phyloP scores from a whole-genome alignment of 2,329 filamentous ascomycete species.

The Phialemoniopsis sp. region DNA sequence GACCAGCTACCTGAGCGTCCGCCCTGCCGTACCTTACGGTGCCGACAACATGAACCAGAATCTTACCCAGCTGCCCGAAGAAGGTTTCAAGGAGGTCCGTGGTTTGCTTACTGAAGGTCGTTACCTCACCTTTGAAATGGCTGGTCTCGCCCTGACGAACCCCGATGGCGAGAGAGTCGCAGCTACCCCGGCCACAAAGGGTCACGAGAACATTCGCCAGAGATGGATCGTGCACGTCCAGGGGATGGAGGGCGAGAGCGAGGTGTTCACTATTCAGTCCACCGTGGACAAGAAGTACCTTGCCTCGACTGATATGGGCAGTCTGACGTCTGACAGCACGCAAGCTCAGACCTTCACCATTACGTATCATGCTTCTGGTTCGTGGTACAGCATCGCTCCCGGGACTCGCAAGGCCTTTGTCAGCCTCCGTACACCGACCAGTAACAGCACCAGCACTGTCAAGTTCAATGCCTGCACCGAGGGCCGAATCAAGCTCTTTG shows the following conservation, averaged over 20 bases:
- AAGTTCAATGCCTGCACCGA: neutral
- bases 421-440: neutral
- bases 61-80: slow-evolving; percentile 33
- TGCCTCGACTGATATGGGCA: neutral
- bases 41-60: slow-evolving; percentile 22
- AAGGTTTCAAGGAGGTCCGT: slow-evolving; percentile 46
- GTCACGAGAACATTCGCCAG: slow-evolving; percentile 33
- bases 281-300: slow-evolving; percentile 9
- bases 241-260: slow-evolving; percentile 14
- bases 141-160: slow-evolving; percentile 34
- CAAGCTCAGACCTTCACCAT: neutral
- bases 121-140: slow-evolving; percentile 42
- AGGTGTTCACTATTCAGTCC: slow-evolving; percentile 2
- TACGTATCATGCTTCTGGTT: neutral
- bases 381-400: neutral
- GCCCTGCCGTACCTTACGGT: slow-evolving; percentile 40
- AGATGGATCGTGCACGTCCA: slow-evolving; percentile 42
- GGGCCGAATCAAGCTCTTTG: slow-evolving; percentile 1
- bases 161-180: slow-evolving; percentile 14
- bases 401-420: neutral
- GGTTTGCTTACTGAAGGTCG: slow-evolving; percentile 51
- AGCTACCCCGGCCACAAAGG: slow-evolving; percentile 12
- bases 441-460: neutral
- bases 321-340: neutral
- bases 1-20: slow-evolving; percentile 15